These are phyloP conservation scores for Penicillium sp. DNA, from an alignment of 2,329 filamentous ascomycete genomes.

Conservation along the genomic window DNA sequence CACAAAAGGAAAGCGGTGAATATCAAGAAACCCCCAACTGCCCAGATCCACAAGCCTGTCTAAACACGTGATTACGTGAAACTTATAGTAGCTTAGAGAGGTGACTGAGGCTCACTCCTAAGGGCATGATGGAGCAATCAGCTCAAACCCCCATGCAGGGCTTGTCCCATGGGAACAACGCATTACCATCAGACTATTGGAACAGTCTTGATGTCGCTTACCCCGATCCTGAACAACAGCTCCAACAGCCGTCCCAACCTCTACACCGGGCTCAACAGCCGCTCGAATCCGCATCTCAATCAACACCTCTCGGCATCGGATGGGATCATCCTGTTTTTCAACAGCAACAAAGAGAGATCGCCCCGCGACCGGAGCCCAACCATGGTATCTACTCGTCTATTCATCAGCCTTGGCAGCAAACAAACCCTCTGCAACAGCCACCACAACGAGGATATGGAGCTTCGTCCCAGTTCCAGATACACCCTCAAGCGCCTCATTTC, in stretches of 20 bases:
- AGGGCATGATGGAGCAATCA: conserved; percentile 37
- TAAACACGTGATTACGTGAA: conserved; percentile 13
- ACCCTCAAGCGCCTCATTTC: conserved; percentile 31
- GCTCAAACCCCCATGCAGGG: conserved; percentile 32
- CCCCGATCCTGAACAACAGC: conserved; percentile 25
- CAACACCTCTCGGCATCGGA: conserved; percentile 33
- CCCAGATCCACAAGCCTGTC: background rate
- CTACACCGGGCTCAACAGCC: conserved; percentile 24
- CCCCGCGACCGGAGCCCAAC: conserved; percentile 26
- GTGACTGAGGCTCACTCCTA: background rate
- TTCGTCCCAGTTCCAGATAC: conserved; percentile 29
- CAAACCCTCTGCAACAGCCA: conserved; percentile 31
- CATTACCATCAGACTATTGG: conserved; percentile 41
- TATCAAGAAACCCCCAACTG: background rate
- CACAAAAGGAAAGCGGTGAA: conserved; percentile 16
- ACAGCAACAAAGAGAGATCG: conserved; percentile 29
- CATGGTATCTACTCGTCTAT: conserved; percentile 36
- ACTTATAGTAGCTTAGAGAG: conserved; percentile 6
- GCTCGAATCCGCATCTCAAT: conserved; percentile 22
- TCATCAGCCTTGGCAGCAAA: conserved; percentile 35
- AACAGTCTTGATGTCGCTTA: conserved; percentile 37
- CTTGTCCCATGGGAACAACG: conserved; percentile 27
- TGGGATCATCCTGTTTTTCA: conserved; percentile 42
- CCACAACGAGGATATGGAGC: conserved; percentile 30
- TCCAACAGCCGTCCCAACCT: conserved; percentile 28